These are phyloP conservation scores for Colletotrichum sp. DNA, from an alignment of 2,329 filamentous ascomycete genomes.

Conservation along the genomic window DNA sequence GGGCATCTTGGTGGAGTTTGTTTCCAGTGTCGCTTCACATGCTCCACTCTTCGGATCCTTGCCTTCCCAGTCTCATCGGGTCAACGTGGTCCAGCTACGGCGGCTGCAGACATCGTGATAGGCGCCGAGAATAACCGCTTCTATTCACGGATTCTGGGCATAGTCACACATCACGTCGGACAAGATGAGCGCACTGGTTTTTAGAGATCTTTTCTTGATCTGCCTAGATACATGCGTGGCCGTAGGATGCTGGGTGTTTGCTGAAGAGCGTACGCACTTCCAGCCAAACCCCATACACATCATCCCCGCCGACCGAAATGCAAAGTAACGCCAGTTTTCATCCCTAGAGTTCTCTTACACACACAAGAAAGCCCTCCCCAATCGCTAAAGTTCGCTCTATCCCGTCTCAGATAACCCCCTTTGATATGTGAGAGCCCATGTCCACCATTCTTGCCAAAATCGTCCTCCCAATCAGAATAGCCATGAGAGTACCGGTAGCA, in stretches of 20 bases:
- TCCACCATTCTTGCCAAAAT: constrained; percentile 1
- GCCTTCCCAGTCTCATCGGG: neutral
- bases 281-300: neutral
- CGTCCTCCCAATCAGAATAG: constrained; percentile 14
- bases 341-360: constrained; percentile 18
- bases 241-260: neutral
- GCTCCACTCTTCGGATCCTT: neutral
- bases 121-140: neutral
- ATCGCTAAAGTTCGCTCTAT: neutral
- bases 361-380: constrained; percentile 12
- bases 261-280: constrained; percentile 1
- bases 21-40: constrained; percentile 5
- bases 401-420: constrained; percentile 5
- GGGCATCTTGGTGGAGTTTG: neutral
- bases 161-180: neutral
- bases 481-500: constrained; percentile 7
- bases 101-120: neutral
- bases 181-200: neutral
- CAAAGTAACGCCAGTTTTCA: constrained; percentile 11
- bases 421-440: neutral
- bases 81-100: neutral
- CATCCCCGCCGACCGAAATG: constrained; percentile 1
- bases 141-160: neutral
- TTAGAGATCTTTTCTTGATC: neutral
- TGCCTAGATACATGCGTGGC: constrained; percentile 17